Evolutionary conservation across 2,329 filamentous ascomycete genomes (phyloP).

Genomic region (Penicillium expansum): DNA sequence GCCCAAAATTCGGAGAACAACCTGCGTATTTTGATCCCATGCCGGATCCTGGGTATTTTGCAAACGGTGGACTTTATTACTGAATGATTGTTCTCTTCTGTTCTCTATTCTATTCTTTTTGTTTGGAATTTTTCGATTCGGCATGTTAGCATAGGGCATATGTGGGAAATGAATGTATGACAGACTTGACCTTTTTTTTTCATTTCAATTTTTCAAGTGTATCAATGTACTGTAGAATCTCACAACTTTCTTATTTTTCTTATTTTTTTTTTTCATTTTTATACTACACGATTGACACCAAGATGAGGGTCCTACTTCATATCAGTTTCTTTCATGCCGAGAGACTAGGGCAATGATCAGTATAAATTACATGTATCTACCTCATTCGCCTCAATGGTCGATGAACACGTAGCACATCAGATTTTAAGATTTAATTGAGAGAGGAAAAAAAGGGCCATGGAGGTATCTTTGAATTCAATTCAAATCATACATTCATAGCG

Average conservation of each 20-base stretch:
- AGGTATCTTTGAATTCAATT: neutral
- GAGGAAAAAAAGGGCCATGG: neutral
- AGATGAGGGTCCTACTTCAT: neutral
- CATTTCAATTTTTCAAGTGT: neutral
- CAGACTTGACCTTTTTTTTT: neutral
- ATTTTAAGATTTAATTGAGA: neutral
- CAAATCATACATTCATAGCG: slow-evolving; percentile 6
- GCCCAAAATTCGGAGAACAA: slow-evolving; percentile 23
- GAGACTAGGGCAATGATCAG: neutral
- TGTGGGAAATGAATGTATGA: slow-evolving; percentile 7
- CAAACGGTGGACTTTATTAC: slow-evolving; percentile 27
- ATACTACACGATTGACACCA: neutral
- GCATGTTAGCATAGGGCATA: slow-evolving; percentile 9
- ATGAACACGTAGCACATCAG: neutral
- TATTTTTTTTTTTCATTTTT: no score
- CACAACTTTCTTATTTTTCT: neutral
- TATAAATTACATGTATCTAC: neutral
- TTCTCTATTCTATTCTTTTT: neutral
- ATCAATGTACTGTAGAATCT: neutral
- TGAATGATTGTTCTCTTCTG: slow-evolving; percentile 9
- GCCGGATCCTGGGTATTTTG: slow-evolving; percentile 26
- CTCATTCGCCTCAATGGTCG: neutral
- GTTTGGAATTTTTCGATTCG: neutral
- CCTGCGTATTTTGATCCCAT: slow-evolving; percentile 22
- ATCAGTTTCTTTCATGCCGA: neutral